Evolutionary conservation across 225 moss, liverwort and hornwort species (phyloP).

Genomic region (Takakia lepidozioides): DNA sequence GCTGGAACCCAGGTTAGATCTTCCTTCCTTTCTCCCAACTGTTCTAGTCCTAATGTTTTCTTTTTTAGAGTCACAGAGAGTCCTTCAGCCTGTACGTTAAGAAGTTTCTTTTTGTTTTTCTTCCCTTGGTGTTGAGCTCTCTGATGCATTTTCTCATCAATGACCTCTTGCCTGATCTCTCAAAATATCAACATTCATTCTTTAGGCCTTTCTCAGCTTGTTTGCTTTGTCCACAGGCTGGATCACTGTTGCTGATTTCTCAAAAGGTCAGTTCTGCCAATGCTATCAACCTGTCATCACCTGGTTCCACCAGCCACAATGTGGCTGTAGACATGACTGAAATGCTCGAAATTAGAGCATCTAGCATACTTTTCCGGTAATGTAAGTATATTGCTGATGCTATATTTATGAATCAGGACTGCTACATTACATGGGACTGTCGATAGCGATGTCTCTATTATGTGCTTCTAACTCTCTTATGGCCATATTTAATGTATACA

Average conservation of each 20-base stretch:
- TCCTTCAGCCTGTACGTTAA: not conserved
- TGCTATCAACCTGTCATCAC: slow-evolving; percentile 10
- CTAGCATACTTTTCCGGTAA: slow-evolving; percentile 11
- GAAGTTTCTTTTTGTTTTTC: too few species aligned
- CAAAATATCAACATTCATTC: slow-evolving; percentile 6
- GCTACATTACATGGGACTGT: too few species aligned
- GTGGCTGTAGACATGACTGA: slow-evolving; percentile 15
- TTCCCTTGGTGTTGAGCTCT: too few species aligned
- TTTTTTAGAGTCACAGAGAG: too few species aligned
- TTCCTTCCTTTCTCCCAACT: not conserved
- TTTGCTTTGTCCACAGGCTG: slow-evolving; percentile 21
- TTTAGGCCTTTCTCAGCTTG: too few species aligned
- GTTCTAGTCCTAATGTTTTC: not conserved
- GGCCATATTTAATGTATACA: too few species aligned
- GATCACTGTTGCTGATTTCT: slow-evolving; percentile 38
- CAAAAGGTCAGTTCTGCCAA: slow-evolving; percentile 30
- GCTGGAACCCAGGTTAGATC: slow-evolving; percentile 67
- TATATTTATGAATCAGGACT: too few species aligned
- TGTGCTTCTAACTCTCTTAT: too few species aligned
- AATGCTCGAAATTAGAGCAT: slow-evolving; percentile 23
- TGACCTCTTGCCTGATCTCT: not conserved
- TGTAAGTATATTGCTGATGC: too few species aligned
- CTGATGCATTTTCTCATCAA: not conserved
- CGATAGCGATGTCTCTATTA: too few species aligned
- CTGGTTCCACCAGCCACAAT: slow-evolving; percentile 6